These are phyloP conservation scores for Paramecium pentaurelia DNA, from an alignment of 73 alveolate species.

Conservation along the genomic window DNA sequence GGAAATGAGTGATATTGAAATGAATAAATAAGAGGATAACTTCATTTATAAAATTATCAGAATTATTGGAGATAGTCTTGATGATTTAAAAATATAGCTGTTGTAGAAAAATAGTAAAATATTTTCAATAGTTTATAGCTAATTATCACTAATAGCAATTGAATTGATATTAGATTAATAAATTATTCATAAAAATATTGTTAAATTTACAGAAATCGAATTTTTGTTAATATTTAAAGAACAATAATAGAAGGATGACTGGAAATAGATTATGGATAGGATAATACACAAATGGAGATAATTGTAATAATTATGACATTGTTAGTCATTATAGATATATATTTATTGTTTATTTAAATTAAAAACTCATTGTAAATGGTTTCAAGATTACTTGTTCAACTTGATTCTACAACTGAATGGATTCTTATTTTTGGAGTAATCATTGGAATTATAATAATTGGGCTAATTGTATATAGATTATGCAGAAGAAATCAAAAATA, in stretches of 20 bases:
- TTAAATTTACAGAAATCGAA: background rate
- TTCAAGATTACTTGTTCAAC: background rate
- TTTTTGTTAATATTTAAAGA: background rate
- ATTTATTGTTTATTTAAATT: background rate
- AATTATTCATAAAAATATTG: background rate
- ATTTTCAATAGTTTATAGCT: background rate
- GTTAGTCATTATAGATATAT: background rate
- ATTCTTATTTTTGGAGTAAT: background rate
- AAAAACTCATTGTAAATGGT: background rate
- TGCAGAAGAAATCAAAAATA: background rate
- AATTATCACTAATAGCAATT: background rate
- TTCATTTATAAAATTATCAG: background rate
- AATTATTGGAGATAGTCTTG: background rate
- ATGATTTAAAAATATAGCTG: background rate
- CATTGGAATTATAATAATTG: background rate
- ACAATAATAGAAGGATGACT: background rate
- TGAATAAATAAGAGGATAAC: background rate
- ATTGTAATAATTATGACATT: background rate
- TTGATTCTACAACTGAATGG: background rate
- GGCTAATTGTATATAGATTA: background rate
- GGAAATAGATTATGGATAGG: background rate
- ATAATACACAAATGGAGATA: background rate
- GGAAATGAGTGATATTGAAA: background rate
- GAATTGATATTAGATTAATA: constrained; percentile 8
- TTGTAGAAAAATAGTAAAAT: background rate